A percentile compares a stretch with the other conserved stretches of the same genome.
These are phyloP conservation scores for Pleurotus djamor DNA, from an alignment of 768 basidiomycete genomes.

Conservation along the genomic window DNA sequence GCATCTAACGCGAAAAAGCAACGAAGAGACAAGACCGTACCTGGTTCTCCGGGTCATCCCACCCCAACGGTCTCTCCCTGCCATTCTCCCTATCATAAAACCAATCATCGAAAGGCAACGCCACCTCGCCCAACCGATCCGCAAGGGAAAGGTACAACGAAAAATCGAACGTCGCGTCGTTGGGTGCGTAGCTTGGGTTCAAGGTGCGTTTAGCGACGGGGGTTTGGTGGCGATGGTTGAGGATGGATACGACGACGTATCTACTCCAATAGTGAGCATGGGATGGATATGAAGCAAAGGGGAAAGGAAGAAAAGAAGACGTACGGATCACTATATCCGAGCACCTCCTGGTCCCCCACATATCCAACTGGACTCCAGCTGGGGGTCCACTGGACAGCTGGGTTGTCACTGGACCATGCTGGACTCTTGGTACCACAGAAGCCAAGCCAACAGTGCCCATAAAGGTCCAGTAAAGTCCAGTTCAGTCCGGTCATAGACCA, in stretches of 20 bases:
- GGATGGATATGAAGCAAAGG: not conserved
- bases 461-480: not conserved
- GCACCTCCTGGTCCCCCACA: not conserved
- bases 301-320: constrained; percentile 74
- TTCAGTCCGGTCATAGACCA: too few species aligned
- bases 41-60: constrained; percentile 57
- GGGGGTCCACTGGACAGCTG: not conserved
- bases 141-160: constrained; percentile 78
- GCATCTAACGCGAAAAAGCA: too few species aligned
- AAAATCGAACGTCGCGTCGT: constrained; percentile 87
- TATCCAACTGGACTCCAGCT: not conserved
- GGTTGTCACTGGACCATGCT: not conserved
- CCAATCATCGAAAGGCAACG: constrained; percentile 81
- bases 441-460: not conserved
- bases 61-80: constrained; percentile 42
- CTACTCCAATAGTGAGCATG: constrained; percentile 34
- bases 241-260: constrained; percentile 69
- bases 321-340: too few species aligned
- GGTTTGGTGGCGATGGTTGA: constrained; percentile 62
- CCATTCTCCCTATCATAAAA: constrained; percentile 37
- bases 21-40: too few species aligned
- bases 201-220: constrained; percentile 71
- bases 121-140: constrained; percentile 77
- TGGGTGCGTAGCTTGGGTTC: constrained; percentile 63
- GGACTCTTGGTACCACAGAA: not conserved